These are phyloP conservation scores for Clonostachys chloroleuca DNA, from an alignment of 2,329 filamentous ascomycete genomes.

Conservation along the genomic window DNA sequence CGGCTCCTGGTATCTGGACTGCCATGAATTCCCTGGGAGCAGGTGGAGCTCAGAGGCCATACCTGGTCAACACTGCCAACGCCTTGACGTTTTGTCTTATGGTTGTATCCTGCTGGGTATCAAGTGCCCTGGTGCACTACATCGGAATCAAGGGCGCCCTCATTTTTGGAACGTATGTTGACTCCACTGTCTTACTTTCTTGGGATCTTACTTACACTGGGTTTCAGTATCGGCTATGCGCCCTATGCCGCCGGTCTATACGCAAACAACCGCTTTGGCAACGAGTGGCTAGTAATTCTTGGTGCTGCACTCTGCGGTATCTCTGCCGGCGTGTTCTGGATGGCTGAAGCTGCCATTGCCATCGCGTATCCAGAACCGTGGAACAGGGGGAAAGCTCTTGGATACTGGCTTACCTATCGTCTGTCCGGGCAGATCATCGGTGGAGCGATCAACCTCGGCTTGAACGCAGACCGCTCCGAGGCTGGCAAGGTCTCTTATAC, in stretches of 20 bases:
- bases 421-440: constrained; percentile 65
- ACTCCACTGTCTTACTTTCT: neutral
- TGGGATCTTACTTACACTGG: too few species aligned
- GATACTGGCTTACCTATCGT: constrained; percentile 60
- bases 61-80: constrained; percentile 67
- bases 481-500: constrained; percentile 63
- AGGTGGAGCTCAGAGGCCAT: constrained; percentile 60
- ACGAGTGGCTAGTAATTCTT: constrained; percentile 63
- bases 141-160: constrained; percentile 69
- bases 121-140: constrained; percentile 57
- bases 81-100: constrained; percentile 69
- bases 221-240: constrained; percentile 54
- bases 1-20: constrained; percentile 68
- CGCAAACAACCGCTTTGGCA: constrained; percentile 66
- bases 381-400: constrained; percentile 60
- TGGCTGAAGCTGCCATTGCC: constrained; percentile 69
- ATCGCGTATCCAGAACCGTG: constrained; percentile 68
- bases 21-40: constrained; percentile 72
- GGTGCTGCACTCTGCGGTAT: constrained; percentile 67
- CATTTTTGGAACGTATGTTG: constrained; percentile 60
- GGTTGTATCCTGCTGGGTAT: constrained; percentile 66
- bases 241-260: constrained; percentile 69
- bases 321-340: constrained; percentile 71
- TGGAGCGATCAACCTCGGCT: constrained; percentile 65
- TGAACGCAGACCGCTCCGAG: constrained; percentile 52